Conservation (phyloP, 2,329 filamentous ascomycete genomes). For the Verticillium alfalfae region DNA sequence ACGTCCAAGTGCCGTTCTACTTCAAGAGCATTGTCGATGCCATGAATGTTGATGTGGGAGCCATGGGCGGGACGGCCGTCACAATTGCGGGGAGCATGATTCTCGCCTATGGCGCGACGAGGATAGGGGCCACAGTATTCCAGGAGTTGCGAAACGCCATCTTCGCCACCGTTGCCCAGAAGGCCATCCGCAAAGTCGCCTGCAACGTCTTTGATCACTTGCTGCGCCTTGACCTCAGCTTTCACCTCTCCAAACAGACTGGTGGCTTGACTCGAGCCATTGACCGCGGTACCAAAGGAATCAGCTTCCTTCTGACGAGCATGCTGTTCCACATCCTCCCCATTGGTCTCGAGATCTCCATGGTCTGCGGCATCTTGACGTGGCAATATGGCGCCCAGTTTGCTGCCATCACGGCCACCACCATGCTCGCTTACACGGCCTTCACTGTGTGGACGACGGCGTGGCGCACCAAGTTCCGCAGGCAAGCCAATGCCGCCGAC, state of each 20-base stretch:
- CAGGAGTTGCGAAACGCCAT: constrained; percentile 94
- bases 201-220: constrained; percentile 90
- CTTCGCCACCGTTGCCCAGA: constrained; percentile 94
- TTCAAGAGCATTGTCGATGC: constrained; percentile 97
- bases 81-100: constrained; percentile 91
- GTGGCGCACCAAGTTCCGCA: constrained; percentile 94
- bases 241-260: constrained; percentile 91
- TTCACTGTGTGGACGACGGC: constrained; percentile 96
- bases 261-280: constrained; percentile 91
- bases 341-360: constrained; percentile 85
- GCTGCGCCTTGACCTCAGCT: constrained; percentile 81
- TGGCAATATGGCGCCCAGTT: constrained; percentile 93
- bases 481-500: constrained; percentile 92
- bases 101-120: constrained; percentile 81
- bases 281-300: constrained; percentile 95
- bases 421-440: constrained; percentile 91
- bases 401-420: constrained; percentile 80
- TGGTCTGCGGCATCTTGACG: constrained; percentile 94
- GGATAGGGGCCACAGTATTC: constrained; percentile 83
- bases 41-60: constrained; percentile 93
- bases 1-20: constrained; percentile 98
- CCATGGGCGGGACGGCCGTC: constrained; percentile 79
- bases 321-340: constrained; percentile 98
- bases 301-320: constrained; percentile 91
- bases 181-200: constrained; percentile 87